phyloP scores from a whole-genome alignment of 331 rosid species.

The Telfairia occidentalis region DNA sequence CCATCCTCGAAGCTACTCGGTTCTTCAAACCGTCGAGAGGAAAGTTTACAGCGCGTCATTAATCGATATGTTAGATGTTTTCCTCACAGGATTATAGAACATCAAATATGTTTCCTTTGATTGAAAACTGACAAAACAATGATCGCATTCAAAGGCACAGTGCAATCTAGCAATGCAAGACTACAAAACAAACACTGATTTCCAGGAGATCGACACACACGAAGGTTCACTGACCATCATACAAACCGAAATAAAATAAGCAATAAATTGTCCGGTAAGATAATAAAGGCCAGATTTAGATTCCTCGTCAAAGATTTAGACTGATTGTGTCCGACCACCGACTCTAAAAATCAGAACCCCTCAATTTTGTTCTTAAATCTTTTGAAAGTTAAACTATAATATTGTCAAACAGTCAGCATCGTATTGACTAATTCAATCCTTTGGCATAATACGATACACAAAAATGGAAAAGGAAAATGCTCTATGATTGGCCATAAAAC shows the following conservation, averaged over 20 bases:
- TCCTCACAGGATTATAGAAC: neutral
- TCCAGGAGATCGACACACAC: neutral
- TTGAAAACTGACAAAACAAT: neutral
- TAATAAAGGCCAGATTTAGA: neutral
- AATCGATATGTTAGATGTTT: neutral
- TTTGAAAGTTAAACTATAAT: neutral
- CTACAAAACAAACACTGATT: neutral
- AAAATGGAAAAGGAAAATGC: neutral
- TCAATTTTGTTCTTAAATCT: neutral
- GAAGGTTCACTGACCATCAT: neutral
- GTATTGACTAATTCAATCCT: slow-evolving; percentile 2
- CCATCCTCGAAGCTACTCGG: neutral
- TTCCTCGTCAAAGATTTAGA: slow-evolving; percentile 7
- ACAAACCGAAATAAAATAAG: neutral
- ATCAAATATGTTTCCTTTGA: neutral
- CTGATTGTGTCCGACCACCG: slow-evolving; percentile 5
- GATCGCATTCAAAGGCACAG: neutral
- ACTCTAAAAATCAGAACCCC: neutral
- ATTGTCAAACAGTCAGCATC: slow-evolving; percentile 15
- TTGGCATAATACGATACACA: neutral
- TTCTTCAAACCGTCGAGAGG: neutral
- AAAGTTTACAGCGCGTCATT: neutral
- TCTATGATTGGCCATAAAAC: neutral
- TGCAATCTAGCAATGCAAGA: neutral
- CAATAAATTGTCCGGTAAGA: neutral